A percentile compares a stretch with the other conserved stretches of the same genome.
phyloP scores from a whole-genome alignment of 495 filamentous ascomycete genomes.

The Lichina pygmaea region DNA sequence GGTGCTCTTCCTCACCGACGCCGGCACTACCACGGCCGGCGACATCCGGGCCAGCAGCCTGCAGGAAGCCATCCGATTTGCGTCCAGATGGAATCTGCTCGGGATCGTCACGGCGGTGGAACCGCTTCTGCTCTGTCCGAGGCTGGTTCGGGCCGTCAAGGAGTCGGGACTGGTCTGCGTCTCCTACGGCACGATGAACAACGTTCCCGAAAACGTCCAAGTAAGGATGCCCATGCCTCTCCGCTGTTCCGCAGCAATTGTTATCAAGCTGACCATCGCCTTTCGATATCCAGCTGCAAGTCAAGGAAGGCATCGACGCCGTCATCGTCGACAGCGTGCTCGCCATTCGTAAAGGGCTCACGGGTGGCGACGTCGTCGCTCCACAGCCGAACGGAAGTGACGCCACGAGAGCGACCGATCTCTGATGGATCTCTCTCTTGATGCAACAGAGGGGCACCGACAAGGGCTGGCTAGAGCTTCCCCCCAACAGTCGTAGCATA shows the following conservation, averaged over 20 bases:
- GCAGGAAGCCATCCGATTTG: conserved; percentile 88
- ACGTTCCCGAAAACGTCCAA: conserved; percentile 59
- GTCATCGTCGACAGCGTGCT: conserved; percentile 90
- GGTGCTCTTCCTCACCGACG: conserved; percentile 81
- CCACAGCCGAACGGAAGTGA: too few relatives aligned
- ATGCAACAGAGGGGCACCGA: too few relatives aligned
- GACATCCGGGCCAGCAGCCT: conserved; percentile 81
- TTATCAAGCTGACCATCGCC: not conserved
- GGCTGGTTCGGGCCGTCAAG: conserved; percentile 90
- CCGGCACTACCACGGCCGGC: conserved; percentile 44
- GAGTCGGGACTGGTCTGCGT: conserved; percentile 84
- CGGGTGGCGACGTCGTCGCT: conserved; percentile 4
- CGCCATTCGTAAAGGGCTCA: conserved; percentile 49
- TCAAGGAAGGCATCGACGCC: conserved; percentile 83
- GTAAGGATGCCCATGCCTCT: conserved; percentile 19
- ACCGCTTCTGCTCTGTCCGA: conserved; percentile 62
- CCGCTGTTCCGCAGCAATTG: too few relatives aligned
- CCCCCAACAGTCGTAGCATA: too few relatives aligned
- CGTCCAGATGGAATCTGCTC: conserved; percentile 75
- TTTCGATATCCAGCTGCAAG: conserved; percentile 34
- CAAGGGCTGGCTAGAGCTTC: too few relatives aligned
- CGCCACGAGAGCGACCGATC: too few relatives aligned
- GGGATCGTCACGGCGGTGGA: conserved; percentile 70
- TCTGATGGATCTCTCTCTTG: too few relatives aligned
- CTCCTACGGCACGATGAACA: conserved; percentile 78